Conservation (phyloP, 352 stramenopile species). For the Phytophthora kernoviae region DNA sequence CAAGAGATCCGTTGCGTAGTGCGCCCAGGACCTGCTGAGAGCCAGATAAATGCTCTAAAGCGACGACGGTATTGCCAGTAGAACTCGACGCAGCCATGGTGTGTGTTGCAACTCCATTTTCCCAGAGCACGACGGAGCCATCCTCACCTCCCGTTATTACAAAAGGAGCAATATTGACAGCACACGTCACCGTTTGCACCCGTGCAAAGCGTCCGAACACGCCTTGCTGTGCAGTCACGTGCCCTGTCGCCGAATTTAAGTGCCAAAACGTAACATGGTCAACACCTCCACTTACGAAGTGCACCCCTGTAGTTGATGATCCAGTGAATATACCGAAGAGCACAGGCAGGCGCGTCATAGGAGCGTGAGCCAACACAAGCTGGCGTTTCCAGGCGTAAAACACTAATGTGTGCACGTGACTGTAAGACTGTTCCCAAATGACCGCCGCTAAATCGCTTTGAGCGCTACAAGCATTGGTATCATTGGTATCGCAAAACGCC, state of each 20-base stretch:
- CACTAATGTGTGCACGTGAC: conserved; percentile 49
- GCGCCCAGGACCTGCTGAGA: conserved; percentile 51
- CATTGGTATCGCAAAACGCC: conserved; percentile 31
- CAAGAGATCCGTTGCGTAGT: conserved; percentile 36
- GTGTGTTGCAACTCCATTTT: conserved; percentile 54
- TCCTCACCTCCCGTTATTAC: conserved; percentile 59
- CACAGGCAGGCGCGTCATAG: conserved; percentile 63
- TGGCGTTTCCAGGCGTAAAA: conserved; percentile 55
- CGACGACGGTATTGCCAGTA: conserved; percentile 31
- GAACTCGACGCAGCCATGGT: conserved; percentile 25
- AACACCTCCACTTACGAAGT: conserved; percentile 71
- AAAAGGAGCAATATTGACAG: conserved; percentile 43
- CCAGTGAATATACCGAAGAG: conserved; percentile 60
- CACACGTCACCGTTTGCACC: conserved; percentile 54
- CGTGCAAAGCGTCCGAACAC: conserved; percentile 72
- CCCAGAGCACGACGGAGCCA: conserved; percentile 60
- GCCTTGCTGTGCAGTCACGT: conserved; percentile 54
- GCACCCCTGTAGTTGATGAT: conserved; percentile 11
- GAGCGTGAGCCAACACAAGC: conserved; percentile 30
- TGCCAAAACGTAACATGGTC: conserved; percentile 74
- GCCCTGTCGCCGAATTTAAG: conserved; percentile 50
- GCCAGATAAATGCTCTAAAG: conserved; percentile 38
- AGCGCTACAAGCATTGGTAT: conserved; percentile 11
- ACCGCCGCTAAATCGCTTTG: conserved; percentile 53
- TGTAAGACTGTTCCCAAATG: conserved; percentile 50